phyloP scores from a whole-genome alignment of 2,329 filamentous ascomycete species.

The Fusarium haematococcum region DNA sequence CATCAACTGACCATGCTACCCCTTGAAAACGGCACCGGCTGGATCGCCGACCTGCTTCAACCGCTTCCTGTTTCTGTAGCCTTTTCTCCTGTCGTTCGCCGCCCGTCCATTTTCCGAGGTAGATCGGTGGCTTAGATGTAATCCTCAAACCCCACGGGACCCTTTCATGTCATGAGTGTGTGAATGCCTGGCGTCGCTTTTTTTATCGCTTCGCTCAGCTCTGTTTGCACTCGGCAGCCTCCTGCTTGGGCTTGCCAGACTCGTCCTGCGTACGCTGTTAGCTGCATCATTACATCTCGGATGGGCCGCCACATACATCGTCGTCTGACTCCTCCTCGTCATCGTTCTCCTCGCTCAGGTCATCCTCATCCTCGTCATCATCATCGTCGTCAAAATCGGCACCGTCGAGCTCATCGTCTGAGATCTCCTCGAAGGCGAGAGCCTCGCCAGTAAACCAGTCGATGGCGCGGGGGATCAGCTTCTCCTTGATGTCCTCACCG shows the following conservation, averaged over 20 bases:
- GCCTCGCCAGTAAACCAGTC: conserved; percentile 99
- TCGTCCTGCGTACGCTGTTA: conserved; percentile 72
- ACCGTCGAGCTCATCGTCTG: conserved; percentile 83
- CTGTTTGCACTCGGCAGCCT: conserved; percentile 96
- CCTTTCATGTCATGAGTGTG: conserved; percentile 43
- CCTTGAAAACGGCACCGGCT: conserved; percentile 44
- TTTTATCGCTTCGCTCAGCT: conserved; percentile 71
- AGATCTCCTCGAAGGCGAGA: conserved; percentile 93
- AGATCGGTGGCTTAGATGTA: conserved; percentile 40
- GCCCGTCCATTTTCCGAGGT: conserved; percentile 31
- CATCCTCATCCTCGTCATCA: conserved; percentile 92
- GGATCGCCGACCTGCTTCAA: conserved; percentile 41
- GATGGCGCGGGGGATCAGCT: conserved; percentile 96
- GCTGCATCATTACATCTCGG: neutral
- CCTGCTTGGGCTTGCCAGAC: conserved; percentile 90
- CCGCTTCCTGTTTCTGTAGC: conserved; percentile 45
- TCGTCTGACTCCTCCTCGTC: conserved; percentile 86
- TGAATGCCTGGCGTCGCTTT: conserved; percentile 43
- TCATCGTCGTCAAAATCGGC: conserved; percentile 91
- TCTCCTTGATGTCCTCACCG: conserved; percentile 99
- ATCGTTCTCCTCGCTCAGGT: conserved; percentile 85
- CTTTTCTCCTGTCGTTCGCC: conserved; percentile 42
- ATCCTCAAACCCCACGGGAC: conserved; percentile 38
- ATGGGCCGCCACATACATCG: conserved; percentile 65
- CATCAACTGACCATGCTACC: conserved; percentile 46